These are phyloP conservation scores for Boletus eberwhitei DNA, from an alignment of 768 basidiomycete genomes.

Conservation along the genomic window DNA sequence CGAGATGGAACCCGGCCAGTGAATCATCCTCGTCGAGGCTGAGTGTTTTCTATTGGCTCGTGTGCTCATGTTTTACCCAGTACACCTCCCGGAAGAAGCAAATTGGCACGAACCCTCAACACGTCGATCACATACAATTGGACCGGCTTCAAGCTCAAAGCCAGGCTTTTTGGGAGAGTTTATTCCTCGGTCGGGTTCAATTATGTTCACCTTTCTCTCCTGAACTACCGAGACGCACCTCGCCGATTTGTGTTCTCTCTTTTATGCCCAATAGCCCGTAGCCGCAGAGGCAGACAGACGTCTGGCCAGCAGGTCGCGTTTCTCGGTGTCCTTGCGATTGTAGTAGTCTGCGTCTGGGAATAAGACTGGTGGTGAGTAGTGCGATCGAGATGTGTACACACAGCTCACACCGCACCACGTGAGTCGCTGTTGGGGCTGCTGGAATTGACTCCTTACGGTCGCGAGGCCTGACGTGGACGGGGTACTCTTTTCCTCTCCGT, in stretches of 20 bases:
- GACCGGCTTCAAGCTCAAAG: not conserved
- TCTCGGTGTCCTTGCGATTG: not conserved
- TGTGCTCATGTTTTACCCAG: not conserved
- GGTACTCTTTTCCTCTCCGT: constrained; percentile 1
- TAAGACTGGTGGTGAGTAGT: not conserved
- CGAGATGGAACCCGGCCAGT: not conserved
- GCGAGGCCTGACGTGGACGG: not conserved
- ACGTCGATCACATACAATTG: not conserved
- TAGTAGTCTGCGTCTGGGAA: not conserved
- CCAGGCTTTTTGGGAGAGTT: not conserved
- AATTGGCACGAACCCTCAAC: not conserved
- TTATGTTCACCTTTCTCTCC: not conserved
- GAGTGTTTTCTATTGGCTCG: not conserved
- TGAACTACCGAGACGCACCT: no score
- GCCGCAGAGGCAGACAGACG: not conserved
- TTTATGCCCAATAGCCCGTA: not conserved
- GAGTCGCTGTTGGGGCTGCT: not conserved
- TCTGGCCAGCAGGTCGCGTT: not conserved
- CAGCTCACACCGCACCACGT: not conserved
- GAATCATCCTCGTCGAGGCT: not conserved
- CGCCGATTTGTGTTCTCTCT: not conserved
- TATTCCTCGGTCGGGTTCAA: not conserved
- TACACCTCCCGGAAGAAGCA: no score
- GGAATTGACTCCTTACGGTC: not conserved
- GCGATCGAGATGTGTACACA: not conserved